Percentiles rank a stretch among this genome's conserved stretches.
Evolutionary conservation across 2,329 filamentous ascomycete genomes (phyloP).

Genomic region (Ascochyta lentis): DNA sequence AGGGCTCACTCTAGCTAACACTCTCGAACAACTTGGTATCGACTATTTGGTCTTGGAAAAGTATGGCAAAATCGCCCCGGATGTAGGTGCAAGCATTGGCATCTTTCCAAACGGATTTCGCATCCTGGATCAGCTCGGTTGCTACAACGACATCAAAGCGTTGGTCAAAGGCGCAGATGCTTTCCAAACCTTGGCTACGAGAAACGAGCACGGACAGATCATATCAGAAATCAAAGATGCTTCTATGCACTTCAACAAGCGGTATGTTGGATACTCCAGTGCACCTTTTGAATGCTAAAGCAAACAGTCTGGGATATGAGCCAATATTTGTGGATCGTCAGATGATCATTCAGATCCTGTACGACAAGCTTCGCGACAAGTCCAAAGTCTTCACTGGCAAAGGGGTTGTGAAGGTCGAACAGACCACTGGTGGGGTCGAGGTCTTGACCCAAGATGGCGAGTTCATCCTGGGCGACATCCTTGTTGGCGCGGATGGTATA

Average conservation of each 20-base stretch:
- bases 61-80: slow-evolving; percentile 17
- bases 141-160: slow-evolving; percentile 1
- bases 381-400: slow-evolving; percentile 13
- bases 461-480: slow-evolving; percentile 12
- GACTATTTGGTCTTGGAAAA: slow-evolving; percentile 27
- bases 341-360: slow-evolving; percentile 18
- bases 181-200: no score
- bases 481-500: slow-evolving; percentile 27
- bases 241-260: no score
- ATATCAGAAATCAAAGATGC: no score
- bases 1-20: slow-evolving; percentile 22
- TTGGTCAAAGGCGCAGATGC: no score
- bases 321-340: slow-evolving; percentile 23
- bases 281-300: no score
- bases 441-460: slow-evolving; percentile 20
- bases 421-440: slow-evolving; percentile 1
- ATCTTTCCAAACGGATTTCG: slow-evolving; percentile 23
- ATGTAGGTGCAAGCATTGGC: slow-evolving; percentile 27
- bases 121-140: slow-evolving; percentile 31
- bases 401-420: slow-evolving; percentile 1
- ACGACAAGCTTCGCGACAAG: slow-evolving; percentile 23
- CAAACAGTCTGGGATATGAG: not conserved
- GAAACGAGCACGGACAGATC: not conserved
- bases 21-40: slow-evolving; percentile 20
- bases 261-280: no score